phyloP scores from a whole-genome alignment of 192 early-diverging fungal species.

The Coemansia furcata region DNA sequence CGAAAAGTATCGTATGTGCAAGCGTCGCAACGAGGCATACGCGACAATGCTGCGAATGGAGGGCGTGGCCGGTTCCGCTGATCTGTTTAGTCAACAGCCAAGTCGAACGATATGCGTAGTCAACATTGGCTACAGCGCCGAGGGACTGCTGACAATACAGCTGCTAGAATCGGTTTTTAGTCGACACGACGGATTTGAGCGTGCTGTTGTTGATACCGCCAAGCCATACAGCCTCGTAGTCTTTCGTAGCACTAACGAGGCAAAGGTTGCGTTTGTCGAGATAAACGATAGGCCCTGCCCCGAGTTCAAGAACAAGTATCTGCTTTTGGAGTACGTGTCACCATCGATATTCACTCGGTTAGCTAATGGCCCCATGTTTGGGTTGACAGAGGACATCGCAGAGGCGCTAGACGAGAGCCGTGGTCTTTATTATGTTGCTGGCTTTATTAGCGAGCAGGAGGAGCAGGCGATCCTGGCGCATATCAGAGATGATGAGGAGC shows the following conservation, averaged over 20 bases:
- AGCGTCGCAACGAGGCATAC: slow-evolving; percentile 15
- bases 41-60: slow-evolving; percentile 14
- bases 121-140: slow-evolving; percentile 30
- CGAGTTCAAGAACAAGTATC: slow-evolving; percentile 20
- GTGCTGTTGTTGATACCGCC: slow-evolving; percentile 34
- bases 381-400: not conserved
- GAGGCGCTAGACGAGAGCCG: slow-evolving; percentile 14
- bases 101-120: slow-evolving; percentile 28
- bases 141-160: slow-evolving; percentile 28
- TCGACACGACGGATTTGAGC: slow-evolving; percentile 26
- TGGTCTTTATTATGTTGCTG: slow-evolving; percentile 28
- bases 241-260: slow-evolving; percentile 25
- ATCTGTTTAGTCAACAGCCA: slow-evolving; percentile 11
- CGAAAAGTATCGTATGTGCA: slow-evolving; percentile 1
- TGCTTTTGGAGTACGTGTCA: slow-evolving; percentile 44
- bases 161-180: slow-evolving; percentile 33
- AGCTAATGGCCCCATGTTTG: not conserved
- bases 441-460: slow-evolving; percentile 47
- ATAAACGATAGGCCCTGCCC: slow-evolving; percentile 24
- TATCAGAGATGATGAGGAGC: slow-evolving; percentile 20
- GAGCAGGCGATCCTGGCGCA: slow-evolving; percentile 31
- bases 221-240: slow-evolving; percentile 52
- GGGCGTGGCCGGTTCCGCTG: not conserved
- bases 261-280: slow-evolving; percentile 15
- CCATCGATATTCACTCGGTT: slow-evolving; percentile 13